These are phyloP conservation scores for Penicillium glabrum DNA, from an alignment of 2,329 filamentous ascomycete genomes.

Conservation along the genomic window DNA sequence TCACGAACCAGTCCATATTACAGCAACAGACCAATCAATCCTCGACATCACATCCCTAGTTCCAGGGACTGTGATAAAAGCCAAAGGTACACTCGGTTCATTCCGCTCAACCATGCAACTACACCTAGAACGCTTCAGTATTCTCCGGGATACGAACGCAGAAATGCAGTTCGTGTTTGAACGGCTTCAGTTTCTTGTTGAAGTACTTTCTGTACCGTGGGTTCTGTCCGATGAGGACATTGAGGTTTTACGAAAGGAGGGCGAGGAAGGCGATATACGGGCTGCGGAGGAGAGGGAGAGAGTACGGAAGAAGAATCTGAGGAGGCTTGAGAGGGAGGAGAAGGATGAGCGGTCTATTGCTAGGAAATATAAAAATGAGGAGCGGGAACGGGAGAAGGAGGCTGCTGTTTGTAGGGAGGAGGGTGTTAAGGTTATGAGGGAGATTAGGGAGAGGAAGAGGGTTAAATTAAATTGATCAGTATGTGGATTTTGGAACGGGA, in stretches of 20 bases:
- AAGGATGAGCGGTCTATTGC: conserved; percentile 38
- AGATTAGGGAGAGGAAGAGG: conserved; percentile 9
- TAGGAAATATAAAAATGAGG: conserved; percentile 42
- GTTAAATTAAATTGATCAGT: background rate
- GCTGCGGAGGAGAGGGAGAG: conserved; percentile 37
- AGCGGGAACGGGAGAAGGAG: conserved; percentile 36
- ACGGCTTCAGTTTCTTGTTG: conserved; percentile 49
- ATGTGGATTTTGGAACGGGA: background rate
- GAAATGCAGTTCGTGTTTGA: conserved; percentile 57
- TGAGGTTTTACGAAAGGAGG: conserved; percentile 42
- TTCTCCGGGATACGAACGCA: conserved; percentile 53
- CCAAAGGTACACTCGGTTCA: conserved; percentile 56
- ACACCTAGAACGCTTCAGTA: conserved; percentile 52
- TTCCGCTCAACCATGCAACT: conserved; percentile 56
- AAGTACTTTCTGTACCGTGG: conserved; percentile 57
- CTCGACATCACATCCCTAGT: conserved; percentile 49
- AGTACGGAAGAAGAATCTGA: conserved; percentile 29
- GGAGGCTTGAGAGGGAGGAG: conserved; percentile 32
- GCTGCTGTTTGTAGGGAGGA: conserved; percentile 31
- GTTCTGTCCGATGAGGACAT: conserved; percentile 46
- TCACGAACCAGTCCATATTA: conserved; percentile 16
- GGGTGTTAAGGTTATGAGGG: conserved; percentile 28
- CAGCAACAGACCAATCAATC: conserved; percentile 32
- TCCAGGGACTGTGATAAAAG: conserved; percentile 54
- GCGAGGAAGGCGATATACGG: conserved; percentile 40